phyloP scores from a whole-genome alignment of 148 eudicot genomes.

The Cornus suecica region DNA sequence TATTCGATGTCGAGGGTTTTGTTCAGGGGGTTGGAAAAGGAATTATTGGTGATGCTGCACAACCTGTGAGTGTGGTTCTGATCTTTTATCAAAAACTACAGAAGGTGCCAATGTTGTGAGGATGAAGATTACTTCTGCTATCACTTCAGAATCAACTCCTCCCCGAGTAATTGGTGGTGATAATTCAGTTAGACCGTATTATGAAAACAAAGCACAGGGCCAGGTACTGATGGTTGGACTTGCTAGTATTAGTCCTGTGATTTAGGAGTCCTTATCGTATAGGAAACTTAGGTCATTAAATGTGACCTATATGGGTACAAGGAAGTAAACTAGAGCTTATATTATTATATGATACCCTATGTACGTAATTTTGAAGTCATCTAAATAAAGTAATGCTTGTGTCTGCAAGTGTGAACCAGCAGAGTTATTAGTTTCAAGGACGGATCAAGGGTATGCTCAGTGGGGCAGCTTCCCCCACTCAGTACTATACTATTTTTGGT shows the following conservation, averaged over 20 bases:
- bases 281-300: not conserved
- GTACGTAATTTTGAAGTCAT: not conserved
- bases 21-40: slow-evolving; percentile 99
- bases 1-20: slow-evolving; percentile 95
- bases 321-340: not conserved
- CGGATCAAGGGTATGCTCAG: too few species aligned
- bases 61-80: slow-evolving; percentile 97
- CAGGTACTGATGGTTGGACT: slow-evolving; percentile 48
- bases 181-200: slow-evolving; percentile 87
- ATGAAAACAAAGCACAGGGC: slow-evolving; percentile 83
- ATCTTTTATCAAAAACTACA: slow-evolving; percentile 92
- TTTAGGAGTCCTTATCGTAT: not conserved
- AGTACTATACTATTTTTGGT: too few species aligned
- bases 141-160: slow-evolving; percentile 96
- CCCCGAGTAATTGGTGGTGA: slow-evolving; percentile 89
- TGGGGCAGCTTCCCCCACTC: too few species aligned
- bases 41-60: slow-evolving; percentile 94
- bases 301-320: not conserved
- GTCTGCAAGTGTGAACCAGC: not conserved
- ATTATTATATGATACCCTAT: not conserved
- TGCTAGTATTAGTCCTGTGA: not conserved
- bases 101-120: slow-evolving; percentile 99
- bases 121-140: slow-evolving; percentile 89
- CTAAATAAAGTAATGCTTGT: too few species aligned
- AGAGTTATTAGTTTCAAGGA: too few species aligned